Evolutionary conservation across 2,329 filamentous ascomycete genomes (phyloP).

Genomic region (Calonectria crousiana): DNA sequence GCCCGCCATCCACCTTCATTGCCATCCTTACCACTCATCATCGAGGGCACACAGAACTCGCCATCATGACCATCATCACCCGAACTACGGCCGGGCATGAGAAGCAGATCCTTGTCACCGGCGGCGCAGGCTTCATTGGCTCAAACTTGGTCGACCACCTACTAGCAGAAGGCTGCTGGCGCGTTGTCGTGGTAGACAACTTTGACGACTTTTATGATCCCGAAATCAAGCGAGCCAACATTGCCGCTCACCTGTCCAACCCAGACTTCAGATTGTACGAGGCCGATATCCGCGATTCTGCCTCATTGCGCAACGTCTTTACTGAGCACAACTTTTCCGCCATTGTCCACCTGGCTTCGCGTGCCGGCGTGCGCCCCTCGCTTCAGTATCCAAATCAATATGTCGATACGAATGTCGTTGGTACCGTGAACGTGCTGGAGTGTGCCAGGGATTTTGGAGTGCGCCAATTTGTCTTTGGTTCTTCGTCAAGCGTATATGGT

Average conservation of each 20-base stretch:
- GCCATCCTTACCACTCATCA: background rate
- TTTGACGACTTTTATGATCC: slow-evolving; percentile 39
- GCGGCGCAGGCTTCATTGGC: slow-evolving; percentile 43
- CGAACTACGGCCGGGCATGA: background rate
- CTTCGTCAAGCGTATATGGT: slow-evolving; percentile 42
- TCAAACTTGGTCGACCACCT: slow-evolving; percentile 40
- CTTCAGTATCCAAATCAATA: slow-evolving; percentile 32
- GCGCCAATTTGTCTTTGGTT: slow-evolving; percentile 39
- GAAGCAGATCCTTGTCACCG: slow-evolving; percentile 38
- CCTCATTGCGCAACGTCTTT: slow-evolving; percentile 31
- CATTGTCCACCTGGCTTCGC: slow-evolving; percentile 39
- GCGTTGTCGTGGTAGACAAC: slow-evolving; percentile 40
- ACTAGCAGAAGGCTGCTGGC: slow-evolving; percentile 35
- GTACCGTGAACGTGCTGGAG: slow-evolving; percentile 40
- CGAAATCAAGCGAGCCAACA: slow-evolving; percentile 38
- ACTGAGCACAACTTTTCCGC: slow-evolving; percentile 27
- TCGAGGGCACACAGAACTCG: background rate
- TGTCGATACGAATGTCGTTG: slow-evolving; percentile 39
- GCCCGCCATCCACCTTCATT: background rate
- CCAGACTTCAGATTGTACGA: slow-evolving; percentile 36
- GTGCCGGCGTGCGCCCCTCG: slow-evolving; percentile 39
- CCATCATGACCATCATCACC: background rate
- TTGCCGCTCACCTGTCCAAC: slow-evolving; percentile 32
- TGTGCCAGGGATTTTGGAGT: slow-evolving; percentile 39
- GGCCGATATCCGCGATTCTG: slow-evolving; percentile 27